Percentiles rank a stretch among this genome's conserved stretches.
phyloP scores from a whole-genome alignment of 2,329 filamentous ascomycete species.

The Arthrobotrys iridis region DNA sequence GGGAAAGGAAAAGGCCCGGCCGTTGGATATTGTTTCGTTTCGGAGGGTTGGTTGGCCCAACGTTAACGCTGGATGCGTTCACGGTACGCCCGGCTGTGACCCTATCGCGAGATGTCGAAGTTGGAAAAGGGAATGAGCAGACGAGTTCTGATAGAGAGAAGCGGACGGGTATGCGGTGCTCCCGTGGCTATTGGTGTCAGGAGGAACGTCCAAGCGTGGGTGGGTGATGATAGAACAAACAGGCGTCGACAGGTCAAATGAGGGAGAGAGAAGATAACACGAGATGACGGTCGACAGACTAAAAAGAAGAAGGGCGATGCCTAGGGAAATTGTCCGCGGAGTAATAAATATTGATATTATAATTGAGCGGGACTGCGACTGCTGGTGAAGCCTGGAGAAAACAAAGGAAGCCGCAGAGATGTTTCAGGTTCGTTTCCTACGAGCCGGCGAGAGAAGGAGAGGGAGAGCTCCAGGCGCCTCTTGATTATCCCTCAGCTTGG shows the following conservation, averaged over 20 bases:
- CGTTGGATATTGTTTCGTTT: slow-evolving; percentile 23
- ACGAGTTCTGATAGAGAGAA: slow-evolving; percentile 20
- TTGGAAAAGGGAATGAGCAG: slow-evolving; percentile 19
- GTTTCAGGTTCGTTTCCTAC: slow-evolving; percentile 33
- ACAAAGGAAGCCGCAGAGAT: slow-evolving; percentile 8
- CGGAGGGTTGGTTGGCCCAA: not conserved
- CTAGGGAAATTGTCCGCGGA: slow-evolving; percentile 35
- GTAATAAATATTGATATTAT: not conserved
- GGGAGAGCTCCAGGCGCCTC: not conserved
- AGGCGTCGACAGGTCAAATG: not conserved
- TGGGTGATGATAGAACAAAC: slow-evolving; percentile 3
- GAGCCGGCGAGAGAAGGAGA: not conserved
- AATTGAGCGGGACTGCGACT: not conserved
- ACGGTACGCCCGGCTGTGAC: slow-evolving; percentile 16
- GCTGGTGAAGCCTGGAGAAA: slow-evolving; percentile 3
- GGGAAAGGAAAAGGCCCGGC: slow-evolving; percentile 5
- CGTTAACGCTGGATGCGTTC: not conserved
- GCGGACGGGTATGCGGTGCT: slow-evolving; percentile 34
- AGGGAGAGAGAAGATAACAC: not conserved
- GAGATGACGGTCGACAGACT: not conserved
- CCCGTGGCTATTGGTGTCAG: slow-evolving; percentile 36
- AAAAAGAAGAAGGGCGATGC: not conserved
- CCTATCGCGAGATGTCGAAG: slow-evolving; percentile 14
- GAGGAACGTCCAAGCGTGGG: slow-evolving; percentile 31
- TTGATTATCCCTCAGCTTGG: not conserved